Percentiles rank a stretch among this genome's conserved stretches.
Evolutionary conservation across 1,139 yeast species (phyloP).

Genomic region (Diutina mesorugosa): DNA sequence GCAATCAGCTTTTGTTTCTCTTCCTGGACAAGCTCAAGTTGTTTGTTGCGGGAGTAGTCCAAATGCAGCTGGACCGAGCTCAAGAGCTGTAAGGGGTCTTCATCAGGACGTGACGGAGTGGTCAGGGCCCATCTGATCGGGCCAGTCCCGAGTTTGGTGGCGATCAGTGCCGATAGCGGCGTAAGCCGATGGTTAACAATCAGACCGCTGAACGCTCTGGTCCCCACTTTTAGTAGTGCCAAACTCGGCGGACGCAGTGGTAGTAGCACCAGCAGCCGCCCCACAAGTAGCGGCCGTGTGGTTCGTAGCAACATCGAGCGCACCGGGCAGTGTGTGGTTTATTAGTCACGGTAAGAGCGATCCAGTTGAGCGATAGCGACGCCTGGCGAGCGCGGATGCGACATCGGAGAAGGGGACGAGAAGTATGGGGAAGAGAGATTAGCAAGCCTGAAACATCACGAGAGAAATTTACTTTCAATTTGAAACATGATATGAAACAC

Average conservation of each 20-base stretch:
- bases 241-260: neutral
- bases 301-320: neutral
- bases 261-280: neutral
- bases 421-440: too few species aligned
- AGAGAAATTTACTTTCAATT: too few species aligned
- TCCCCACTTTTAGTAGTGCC: neutral
- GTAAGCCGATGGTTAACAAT: neutral
- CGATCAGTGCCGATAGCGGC: neutral
- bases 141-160: too few species aligned
- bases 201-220: too few species aligned
- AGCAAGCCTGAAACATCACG: too few species aligned
- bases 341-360: neutral
- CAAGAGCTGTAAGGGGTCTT: neutral
- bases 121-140: neutral
- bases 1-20: constrained; percentile 19
- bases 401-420: neutral
- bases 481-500: too few species aligned
- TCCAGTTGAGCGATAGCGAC: neutral
- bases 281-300: neutral
- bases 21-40: constrained; percentile 16
- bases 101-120: neutral
- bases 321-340: neutral
- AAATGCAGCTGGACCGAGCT: constrained; percentile 5
- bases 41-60: constrained; percentile 5
- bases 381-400: neutral